phyloP scores from a whole-genome alignment of 164 flowering plant species.

The Stephania yunnanensis region DNA sequence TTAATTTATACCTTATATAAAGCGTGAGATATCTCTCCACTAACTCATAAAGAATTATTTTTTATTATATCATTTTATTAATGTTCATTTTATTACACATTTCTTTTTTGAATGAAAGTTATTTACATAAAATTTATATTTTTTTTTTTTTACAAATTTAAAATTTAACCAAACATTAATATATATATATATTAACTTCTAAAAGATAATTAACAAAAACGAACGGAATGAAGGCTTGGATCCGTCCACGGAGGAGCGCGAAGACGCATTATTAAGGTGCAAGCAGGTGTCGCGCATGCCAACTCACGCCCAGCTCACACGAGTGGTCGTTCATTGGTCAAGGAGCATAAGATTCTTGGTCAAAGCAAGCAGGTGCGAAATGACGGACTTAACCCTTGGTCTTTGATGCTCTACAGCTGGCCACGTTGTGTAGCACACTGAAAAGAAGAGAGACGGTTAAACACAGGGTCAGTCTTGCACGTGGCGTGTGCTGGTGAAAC shows the following conservation, averaged over 20 bases:
- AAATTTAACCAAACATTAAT: too few species aligned
- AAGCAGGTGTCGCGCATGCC: slow-evolving; percentile 1
- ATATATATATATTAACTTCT: too few species aligned
- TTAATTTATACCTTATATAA: too few species aligned
- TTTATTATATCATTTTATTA: too few species aligned
- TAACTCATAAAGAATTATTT: too few species aligned
- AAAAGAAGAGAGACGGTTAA: not conserved
- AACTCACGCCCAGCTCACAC: slow-evolving; percentile 9
- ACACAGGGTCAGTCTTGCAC: not conserved
- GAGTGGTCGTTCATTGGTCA: not conserved
- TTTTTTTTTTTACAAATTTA: too few species aligned
- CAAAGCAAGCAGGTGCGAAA: not conserved
- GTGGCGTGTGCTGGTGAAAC: slow-evolving; percentile 3
- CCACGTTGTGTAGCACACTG: slow-evolving; percentile 5
- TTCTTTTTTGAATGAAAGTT: too few species aligned
- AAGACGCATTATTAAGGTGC: not conserved
- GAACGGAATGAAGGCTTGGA: too few species aligned
- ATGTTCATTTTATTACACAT: too few species aligned
- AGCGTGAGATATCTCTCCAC: too few species aligned
- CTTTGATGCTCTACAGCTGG: slow-evolving; percentile 5
- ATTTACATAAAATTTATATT: too few species aligned
- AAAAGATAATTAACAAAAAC: too few species aligned
- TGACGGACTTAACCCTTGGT: not conserved
- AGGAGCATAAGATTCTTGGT: not conserved
- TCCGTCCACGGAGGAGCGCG: not conserved